Conservation (phyloP, 2,329 filamentous ascomycete genomes). For the Aspergillus puulaauensis region DNA sequence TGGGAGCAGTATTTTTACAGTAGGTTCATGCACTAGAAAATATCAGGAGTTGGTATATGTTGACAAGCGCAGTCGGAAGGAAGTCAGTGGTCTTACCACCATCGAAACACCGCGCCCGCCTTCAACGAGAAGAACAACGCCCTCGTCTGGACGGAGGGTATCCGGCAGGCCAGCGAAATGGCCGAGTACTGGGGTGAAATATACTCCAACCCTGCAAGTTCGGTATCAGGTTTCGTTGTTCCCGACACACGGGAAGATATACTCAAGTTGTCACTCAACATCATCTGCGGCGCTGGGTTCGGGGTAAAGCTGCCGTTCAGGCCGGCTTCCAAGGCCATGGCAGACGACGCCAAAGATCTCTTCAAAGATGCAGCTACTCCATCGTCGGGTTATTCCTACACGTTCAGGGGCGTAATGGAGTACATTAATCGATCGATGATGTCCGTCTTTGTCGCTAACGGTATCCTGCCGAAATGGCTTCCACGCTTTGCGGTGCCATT, state of each 20-base stretch:
- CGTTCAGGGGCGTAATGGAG: constrained; percentile 25
- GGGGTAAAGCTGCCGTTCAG: constrained; percentile 25
- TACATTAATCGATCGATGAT: constrained; percentile 21
- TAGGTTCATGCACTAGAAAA: background rate
- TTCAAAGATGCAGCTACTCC: constrained; percentile 21
- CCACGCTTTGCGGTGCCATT: constrained; percentile 21
- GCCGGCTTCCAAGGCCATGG: constrained; percentile 14
- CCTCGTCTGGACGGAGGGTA: constrained; percentile 40
- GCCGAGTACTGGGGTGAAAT: constrained; percentile 19
- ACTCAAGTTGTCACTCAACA: constrained; percentile 36
- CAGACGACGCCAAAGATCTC: constrained; percentile 14
- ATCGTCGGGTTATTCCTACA: constrained; percentile 21
- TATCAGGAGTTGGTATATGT: background rate
- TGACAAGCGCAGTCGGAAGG: constrained; percentile 23
- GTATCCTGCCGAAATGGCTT: constrained; percentile 19
- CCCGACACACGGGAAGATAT: constrained; percentile 30
- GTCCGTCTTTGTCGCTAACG: constrained; percentile 18
- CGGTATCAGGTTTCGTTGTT: constrained; percentile 5
- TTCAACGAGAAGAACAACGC: constrained; percentile 47
- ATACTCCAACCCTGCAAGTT: background rate
- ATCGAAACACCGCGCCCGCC: constrained; percentile 41
- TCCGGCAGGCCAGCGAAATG: constrained; percentile 35
- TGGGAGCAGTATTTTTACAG: constrained; percentile 34
- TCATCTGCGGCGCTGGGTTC: constrained; percentile 39
- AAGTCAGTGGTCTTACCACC: constrained; percentile 45